Percentiles rank a stretch among this genome's conserved stretches.
These are phyloP conservation scores for Solanum chaucha DNA, from an alignment of 257 asterid species.

Conservation along the genomic window DNA sequence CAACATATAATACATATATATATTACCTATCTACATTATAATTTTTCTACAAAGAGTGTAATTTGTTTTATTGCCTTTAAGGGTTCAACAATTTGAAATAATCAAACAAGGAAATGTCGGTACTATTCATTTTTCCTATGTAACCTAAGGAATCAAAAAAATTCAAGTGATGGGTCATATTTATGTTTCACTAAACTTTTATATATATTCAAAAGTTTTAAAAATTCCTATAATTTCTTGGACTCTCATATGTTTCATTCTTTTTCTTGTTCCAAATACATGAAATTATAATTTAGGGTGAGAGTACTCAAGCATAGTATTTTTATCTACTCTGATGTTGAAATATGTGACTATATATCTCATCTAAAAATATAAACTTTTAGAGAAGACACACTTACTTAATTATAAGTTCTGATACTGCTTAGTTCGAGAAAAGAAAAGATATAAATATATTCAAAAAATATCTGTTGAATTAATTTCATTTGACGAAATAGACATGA, in stretches of 20 bases:
- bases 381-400: not conserved
- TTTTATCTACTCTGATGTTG: not conserved
- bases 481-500: not conserved
- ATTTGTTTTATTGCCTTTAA: not conserved
- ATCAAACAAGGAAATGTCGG: not conserved
- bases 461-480: not conserved
- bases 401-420: too few species aligned
- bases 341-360: not conserved
- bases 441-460: not conserved
- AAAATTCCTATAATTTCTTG: not conserved
- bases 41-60: not conserved
- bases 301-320: not conserved
- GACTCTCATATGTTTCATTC: not conserved
- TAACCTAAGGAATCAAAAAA: not conserved
- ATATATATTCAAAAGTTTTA: not conserved
- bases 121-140: not conserved
- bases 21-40: too few species aligned
- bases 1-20: too few species aligned
- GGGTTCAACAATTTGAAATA: not conserved
- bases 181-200: not conserved
- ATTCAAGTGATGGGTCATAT: not conserved
- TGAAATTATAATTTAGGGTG: not conserved
- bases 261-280: not conserved
- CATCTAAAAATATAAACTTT: not conserved
- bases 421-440: not conserved